A percentile compares a stretch with the other conserved stretches of the same genome.
Evolutionary conservation across 2,329 filamentous ascomycete genomes (phyloP).

Genomic region (Alternaria consortialis): DNA sequence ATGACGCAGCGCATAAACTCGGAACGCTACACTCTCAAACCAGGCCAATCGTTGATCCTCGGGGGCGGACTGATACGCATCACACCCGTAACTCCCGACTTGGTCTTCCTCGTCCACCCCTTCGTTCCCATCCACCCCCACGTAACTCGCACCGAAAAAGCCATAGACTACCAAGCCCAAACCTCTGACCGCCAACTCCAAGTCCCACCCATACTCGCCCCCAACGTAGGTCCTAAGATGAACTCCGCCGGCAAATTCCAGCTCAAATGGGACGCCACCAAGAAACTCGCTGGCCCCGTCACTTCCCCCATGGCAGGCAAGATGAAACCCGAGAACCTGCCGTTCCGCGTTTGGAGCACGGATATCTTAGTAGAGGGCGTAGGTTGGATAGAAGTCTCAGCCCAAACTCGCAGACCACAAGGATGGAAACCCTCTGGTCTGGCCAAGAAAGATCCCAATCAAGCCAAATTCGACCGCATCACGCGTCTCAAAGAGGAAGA

Average conservation of each 20-base stretch:
- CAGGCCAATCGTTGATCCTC: constrained; percentile 81
- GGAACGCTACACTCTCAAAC: constrained; percentile 75
- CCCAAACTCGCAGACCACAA: constrained; percentile 71
- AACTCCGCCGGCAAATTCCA: constrained; percentile 73
- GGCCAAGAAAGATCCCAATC: constrained; percentile 57
- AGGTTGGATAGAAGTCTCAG: constrained; percentile 89
- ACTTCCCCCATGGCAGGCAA: constrained; percentile 70
- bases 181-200: constrained; percentile 64
- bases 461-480: constrained; percentile 29
- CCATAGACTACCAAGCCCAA: constrained; percentile 73
- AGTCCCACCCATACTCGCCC: constrained; percentile 67
- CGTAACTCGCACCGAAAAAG: constrained; percentile 81
- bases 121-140: constrained; percentile 84
- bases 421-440: constrained; percentile 53
- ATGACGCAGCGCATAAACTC: constrained; percentile 82
- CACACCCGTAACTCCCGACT: constrained; percentile 72
- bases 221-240: constrained; percentile 52
- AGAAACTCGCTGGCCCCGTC: constrained; percentile 75
- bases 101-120: constrained; percentile 80
- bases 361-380: constrained; percentile 92
- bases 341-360: constrained; percentile 79
- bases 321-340: constrained; percentile 72
- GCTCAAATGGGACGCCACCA: constrained; percentile 85
- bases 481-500: constrained; percentile 12
- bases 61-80: constrained; percentile 85